phyloP scores from a whole-genome alignment of 352 stramenopile species.

The Phytophthora cryptogea region DNA sequence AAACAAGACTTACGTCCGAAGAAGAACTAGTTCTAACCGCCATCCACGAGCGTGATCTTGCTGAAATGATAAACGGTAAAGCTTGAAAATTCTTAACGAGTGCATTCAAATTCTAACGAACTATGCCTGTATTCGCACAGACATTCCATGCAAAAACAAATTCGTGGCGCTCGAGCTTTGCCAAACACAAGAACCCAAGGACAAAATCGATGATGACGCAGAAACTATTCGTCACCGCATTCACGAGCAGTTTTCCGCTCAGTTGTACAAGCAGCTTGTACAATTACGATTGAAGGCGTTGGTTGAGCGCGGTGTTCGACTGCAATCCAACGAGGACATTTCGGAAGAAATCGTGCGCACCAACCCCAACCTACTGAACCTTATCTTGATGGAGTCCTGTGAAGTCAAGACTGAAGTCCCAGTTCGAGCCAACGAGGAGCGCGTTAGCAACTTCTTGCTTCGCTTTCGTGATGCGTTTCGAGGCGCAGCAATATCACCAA shows the following conservation, averaged over 20 bases:
- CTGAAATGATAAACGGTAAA: constrained; percentile 60
- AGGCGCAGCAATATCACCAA: constrained; percentile 35
- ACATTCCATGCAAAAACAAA: constrained; percentile 69
- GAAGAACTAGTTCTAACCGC: constrained; percentile 72
- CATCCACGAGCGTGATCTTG: constrained; percentile 65
- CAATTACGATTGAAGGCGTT: constrained; percentile 20
- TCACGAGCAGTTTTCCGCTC: constrained; percentile 41
- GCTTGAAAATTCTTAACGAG: background rate
- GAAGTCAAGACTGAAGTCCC: constrained; percentile 44
- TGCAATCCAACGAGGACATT: constrained; percentile 23
- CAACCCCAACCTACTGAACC: constrained; percentile 35
- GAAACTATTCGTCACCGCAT: constrained; percentile 52
- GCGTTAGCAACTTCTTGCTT: constrained; percentile 64
- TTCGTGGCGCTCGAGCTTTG: constrained; percentile 71
- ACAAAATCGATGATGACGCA: constrained; percentile 38
- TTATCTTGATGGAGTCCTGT: constrained; percentile 64
- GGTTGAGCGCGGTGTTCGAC: constrained; percentile 9
- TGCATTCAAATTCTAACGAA: background rate
- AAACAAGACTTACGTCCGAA: constrained; percentile 68
- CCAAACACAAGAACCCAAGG: constrained; percentile 55
- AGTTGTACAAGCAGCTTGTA: constrained; percentile 40
- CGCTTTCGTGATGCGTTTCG: constrained; percentile 69
- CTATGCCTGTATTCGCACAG: constrained; percentile 21
- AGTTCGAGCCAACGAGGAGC: constrained; percentile 41
- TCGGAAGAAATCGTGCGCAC: constrained; percentile 25